These are phyloP conservation scores for Dillenia suffruticosa DNA, from an alignment of 164 flowering plant genomes.

Conservation along the genomic window DNA sequence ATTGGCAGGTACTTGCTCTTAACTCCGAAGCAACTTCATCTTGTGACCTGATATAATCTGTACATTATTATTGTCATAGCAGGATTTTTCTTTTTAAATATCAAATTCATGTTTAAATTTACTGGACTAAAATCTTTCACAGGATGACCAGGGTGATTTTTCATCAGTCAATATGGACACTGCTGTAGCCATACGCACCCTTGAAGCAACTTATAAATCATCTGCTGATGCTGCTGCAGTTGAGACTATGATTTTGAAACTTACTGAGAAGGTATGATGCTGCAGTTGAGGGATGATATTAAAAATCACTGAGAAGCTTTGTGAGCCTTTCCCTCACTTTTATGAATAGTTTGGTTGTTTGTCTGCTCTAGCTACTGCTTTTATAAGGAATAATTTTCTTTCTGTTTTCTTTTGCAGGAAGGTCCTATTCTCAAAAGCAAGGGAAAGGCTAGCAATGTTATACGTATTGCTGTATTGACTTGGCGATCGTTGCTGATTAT, in stretches of 20 bases:
- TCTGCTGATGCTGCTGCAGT: slow-evolving; percentile 94
- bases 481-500: slow-evolving; percentile 92
- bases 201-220: slow-evolving; percentile 95
- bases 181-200: slow-evolving; percentile 97
- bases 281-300: neutral
- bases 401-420: slow-evolving; percentile 47
- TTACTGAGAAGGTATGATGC: slow-evolving; percentile 69
- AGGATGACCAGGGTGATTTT: slow-evolving; percentile 97
- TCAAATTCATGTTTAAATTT: too few relatives aligned
- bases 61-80: neutral
- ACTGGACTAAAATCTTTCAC: slow-evolving; percentile 11
- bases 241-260: slow-evolving; percentile 73
- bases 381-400: slow-evolving; percentile 2
- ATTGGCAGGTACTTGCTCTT: slow-evolving; percentile 74
- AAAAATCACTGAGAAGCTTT: neutral
- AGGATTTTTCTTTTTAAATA: neutral
- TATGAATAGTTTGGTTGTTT: neutral
- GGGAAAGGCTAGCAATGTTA: slow-evolving; percentile 65
- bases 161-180: slow-evolving; percentile 99
- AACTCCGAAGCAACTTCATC: too few relatives aligned
- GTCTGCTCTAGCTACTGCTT: neutral
- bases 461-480: slow-evolving; percentile 78
- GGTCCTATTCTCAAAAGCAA: slow-evolving; percentile 86
- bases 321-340: neutral
- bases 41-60: too few relatives aligned